Evolutionary conservation across 1,284 basidiomycete species (phyloP), one percentile per base, ranked within the genome.

Genomic region (Trametes versicolor): DNA sequence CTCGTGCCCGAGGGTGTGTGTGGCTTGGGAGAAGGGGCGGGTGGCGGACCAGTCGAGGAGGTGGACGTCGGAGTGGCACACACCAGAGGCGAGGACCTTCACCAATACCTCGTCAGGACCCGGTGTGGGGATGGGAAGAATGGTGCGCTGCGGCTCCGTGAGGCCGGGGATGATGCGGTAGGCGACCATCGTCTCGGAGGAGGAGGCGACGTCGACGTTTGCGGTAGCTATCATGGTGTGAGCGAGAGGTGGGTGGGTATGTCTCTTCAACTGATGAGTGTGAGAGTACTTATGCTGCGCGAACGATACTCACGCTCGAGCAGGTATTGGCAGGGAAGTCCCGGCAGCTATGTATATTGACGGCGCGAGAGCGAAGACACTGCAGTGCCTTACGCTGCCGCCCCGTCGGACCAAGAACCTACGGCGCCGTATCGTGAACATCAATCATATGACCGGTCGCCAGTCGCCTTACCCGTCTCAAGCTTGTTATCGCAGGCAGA

Each of bases 1-100:
- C 58, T 74, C 72, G 52, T 74, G 72, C 9, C 72, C 72, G 39
- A 71, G 49, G 4, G 69, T 71, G 62, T 67, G 68, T 27, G 51
- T 48, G 27, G 62, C 25, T 15, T 60, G 48, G 23, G 34, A 19
- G 60, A 60, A n/a, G 23, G 58, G 54, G 25, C 57, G 39, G 48
- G 53, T 45, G 25, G 34, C 19, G 45, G 59, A 47, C 34, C 50
- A 39, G 47, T 67, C 64, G 49, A 71, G 63, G 12, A 69, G 12
- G 41, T 60, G 60, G 7, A 68, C 50, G 37, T 72, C 71, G 17
- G 70, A 70, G 48, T 71, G 70, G 36, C 72, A 74, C 23, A 74
- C 65, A 29, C 72, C 72, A 1, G 64, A 66, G 17, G 72, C 72
- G 43, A 71, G 69, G 58, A 74, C 59, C 39, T 72, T 72, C 62